Evolutionary conservation across 2,329 filamentous ascomycete species (phyloP).

Genomic region (Cladosporium sp.): DNA sequence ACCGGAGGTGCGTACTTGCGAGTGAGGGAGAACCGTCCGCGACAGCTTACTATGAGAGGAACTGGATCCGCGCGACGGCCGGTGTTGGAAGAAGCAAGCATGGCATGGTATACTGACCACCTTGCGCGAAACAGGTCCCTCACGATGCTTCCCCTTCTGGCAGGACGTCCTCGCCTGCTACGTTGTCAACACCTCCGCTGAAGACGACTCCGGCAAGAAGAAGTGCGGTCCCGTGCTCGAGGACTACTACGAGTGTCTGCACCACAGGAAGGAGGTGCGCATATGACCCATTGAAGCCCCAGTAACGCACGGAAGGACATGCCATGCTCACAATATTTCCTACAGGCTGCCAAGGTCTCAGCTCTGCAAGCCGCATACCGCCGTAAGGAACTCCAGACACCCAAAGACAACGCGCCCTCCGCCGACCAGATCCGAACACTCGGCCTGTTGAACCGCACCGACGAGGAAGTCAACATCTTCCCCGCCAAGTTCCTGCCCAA

Average conservation of each 20-base stretch:
- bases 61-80: not conserved
- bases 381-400: slow-evolving; percentile 69
- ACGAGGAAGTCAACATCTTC: slow-evolving; percentile 63
- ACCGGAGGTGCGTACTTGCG: slow-evolving; percentile 61
- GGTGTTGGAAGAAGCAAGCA: not conserved
- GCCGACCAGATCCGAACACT: slow-evolving; percentile 84
- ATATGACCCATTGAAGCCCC: not conserved
- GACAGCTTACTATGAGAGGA: not conserved
- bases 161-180: slow-evolving; percentile 98
- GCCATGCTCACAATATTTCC: not conserved
- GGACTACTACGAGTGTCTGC: slow-evolving; percentile 98
- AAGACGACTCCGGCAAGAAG: slow-evolving; percentile 75
- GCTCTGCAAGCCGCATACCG: slow-evolving; percentile 81
- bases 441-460: slow-evolving; percentile 71
- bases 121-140: slow-evolving; percentile 49
- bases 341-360: slow-evolving; percentile 70
- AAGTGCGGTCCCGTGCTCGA: slow-evolving; percentile 84
- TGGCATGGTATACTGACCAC: slow-evolving; percentile 2
- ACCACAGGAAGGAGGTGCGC: slow-evolving; percentile 96
- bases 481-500: slow-evolving; percentile 39
- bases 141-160: slow-evolving; percentile 98
- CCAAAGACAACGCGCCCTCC: slow-evolving; percentile 69
- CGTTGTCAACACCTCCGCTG: slow-evolving; percentile 80
- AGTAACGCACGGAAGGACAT: not conserved
- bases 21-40: not conserved